phyloP scores from a whole-genome alignment of 164 flowering plant genomes.

The Buxus sempervirens region DNA sequence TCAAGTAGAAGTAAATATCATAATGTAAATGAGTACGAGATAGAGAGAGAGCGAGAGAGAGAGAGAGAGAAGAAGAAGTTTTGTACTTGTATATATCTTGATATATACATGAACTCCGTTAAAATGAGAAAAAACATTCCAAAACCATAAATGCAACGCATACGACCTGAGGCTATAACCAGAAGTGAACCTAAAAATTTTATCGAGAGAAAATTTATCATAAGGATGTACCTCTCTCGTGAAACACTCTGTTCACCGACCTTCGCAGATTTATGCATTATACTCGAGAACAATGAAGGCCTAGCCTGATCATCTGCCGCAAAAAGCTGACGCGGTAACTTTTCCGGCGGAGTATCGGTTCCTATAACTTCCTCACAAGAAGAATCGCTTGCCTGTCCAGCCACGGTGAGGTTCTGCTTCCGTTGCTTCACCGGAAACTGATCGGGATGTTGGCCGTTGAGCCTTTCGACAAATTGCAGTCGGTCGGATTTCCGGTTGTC shows the following conservation, averaged over 20 bases:
- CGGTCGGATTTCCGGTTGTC: conserved; percentile 25
- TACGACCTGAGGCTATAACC: too few relatives aligned
- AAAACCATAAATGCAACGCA: too few relatives aligned
- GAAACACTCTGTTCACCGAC: conserved; percentile 26
- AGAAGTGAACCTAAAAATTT: not conserved
- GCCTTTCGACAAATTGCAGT: conserved; percentile 15
- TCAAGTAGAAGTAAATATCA: too few relatives aligned
- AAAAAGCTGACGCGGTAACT: conserved; percentile 54
- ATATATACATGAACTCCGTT: too few relatives aligned
- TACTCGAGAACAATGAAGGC: conserved; percentile 53
- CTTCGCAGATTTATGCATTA: conserved; percentile 73
- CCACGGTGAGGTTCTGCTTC: conserved; percentile 8
- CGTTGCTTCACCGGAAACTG: conserved; percentile 21
- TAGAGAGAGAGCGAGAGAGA: too few relatives aligned
- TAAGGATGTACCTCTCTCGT: conserved; percentile 24
- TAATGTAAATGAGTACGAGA: too few relatives aligned
- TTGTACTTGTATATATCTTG: too few relatives aligned
- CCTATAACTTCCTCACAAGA: conserved; percentile 40
- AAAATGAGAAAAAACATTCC: too few relatives aligned
- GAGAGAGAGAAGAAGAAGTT: too few relatives aligned
- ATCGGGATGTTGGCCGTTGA: conserved; percentile 10
- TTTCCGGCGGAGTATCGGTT: conserved; percentile 95
- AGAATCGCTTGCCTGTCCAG: conserved; percentile 9
- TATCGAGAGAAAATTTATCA: not conserved
- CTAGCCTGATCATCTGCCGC: conserved; percentile 14